Evolutionary conservation across 352 stramenopile genomes (phyloP).

Genomic region (Pythium dissimile): DNA sequence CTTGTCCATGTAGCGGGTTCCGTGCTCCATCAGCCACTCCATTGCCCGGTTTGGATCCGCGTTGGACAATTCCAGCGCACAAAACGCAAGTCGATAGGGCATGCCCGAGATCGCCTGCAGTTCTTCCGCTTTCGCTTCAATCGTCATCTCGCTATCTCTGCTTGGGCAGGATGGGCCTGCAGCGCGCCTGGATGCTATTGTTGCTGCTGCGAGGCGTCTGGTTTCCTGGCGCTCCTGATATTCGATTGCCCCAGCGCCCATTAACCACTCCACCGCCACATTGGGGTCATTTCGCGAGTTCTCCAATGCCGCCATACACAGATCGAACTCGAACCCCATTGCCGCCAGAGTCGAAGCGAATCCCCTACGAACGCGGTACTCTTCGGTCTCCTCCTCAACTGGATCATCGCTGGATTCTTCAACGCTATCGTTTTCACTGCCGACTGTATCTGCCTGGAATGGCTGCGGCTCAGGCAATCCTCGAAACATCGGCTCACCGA

Average conservation of each 20-base stretch:
- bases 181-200: conserved; percentile 27
- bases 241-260: conserved; percentile 61
- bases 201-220: conserved; percentile 46
- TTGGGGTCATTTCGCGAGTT: conserved; percentile 82
- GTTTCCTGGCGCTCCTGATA: conserved; percentile 75
- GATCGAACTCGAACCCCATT: conserved; percentile 88
- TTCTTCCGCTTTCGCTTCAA: conserved; percentile 67
- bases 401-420: conserved; percentile 46
- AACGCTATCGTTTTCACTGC: not conserved
- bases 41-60: conserved; percentile 81
- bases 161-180: conserved; percentile 2
- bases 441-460: conserved; percentile 12
- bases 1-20: conserved; percentile 52
- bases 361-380: conserved; percentile 60
- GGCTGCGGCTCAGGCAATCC: conserved; percentile 55
- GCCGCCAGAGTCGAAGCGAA: conserved; percentile 81
- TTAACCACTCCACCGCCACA: conserved; percentile 83
- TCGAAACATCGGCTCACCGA: conserved; percentile 77
- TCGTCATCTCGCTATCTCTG: conserved; percentile 18
- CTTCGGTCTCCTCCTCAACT: conserved; percentile 70
- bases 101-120: conserved; percentile 76
- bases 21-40: conserved; percentile 88
- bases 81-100: conserved; percentile 55
- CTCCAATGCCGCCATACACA: conserved; percentile 82
- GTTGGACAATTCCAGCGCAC: conserved; percentile 73